Evolutionary conservation across 768 basidiomycete species (phyloP), one percentile per base, ranked within the genome.

Genomic region (Postia placenta): DNA sequence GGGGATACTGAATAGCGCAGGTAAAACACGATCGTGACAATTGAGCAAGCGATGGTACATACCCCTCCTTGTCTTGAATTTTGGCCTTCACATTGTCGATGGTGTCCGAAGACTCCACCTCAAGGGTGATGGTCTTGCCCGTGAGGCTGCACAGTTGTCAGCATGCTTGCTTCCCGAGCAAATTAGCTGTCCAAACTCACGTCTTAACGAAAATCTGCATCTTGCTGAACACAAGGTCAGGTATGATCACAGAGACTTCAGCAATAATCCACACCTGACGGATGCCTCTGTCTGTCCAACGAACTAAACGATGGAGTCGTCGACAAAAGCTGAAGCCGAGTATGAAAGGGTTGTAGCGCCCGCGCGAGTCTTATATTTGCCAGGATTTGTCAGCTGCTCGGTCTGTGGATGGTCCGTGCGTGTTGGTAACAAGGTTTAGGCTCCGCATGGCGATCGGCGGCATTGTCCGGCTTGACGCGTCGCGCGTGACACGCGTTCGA

Each of bases 171-270:
- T 53, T 45, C 47, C 46, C 24, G 27, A 19, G 26, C 33, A 33
- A 50, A 44, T 47, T 27, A 56, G 42, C 11, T 52, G 30, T 35
- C 7, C 19, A 12, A 40, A 3, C 89, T 51, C 60, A 90, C 90
- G 92, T 92, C 74, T 92, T 97, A 50, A 98, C 94, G 73, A 98
- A 97, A 68, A 96, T 97, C 75, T 96, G 93, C 93, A 96, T 95
- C 62, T 71, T 75, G 60, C 45, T 46, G 37, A 33, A 15, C 30
- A 15, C 30, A 15, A 33, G 7, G 30, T 33, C 30, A n/a, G 30
- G 30, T 33, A 33, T 33, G 30, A 33, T 33, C n/a, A 33, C 9
- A 33, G 9, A 33, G 15, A 33, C 30, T 7, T 33, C 30, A 15
- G 24, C 12, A 93, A 94, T 33, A 66, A 56, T 54, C 45, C 38